Base-by-base conservation (phyloP, 2,329 filamentous ascomycete species). In the Simplicillium sp. region DNA sequence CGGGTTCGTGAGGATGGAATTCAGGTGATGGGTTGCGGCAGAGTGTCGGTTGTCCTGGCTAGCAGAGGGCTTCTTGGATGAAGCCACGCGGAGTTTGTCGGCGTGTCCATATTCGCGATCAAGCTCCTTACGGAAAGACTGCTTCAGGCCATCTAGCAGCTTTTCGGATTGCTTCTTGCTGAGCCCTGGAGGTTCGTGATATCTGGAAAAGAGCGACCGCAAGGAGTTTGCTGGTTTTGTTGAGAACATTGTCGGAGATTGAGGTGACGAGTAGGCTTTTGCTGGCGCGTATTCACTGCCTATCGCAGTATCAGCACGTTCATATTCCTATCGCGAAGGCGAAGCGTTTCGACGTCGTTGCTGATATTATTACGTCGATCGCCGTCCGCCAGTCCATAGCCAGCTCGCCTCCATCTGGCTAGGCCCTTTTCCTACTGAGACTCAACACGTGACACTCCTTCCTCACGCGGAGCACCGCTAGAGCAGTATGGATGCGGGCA, bases 101-200 rank as follows among this genome's bases (percentile, higher is more conserved):
- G 61, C 52, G 51, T 60, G 67, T 44, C 73, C 73, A 50, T 79
- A 71, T 51, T 79, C 74, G 34, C 60, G 64, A 49, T 78, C 73
- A n/a, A 80, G 69, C 25, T 76, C 70, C 41, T 66, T 66, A 39
- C 75, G 68, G 52, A 80, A 80, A 3, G 74, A 77, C 6, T 63
- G 57, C 38, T 75, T 79, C 39, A 80, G 64, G 29, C 67, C 65
- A 40, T 75, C 65, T 46, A 78, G 71, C 8, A 79, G 66, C 49
- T 70, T 69, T 45, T 73, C 66, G 18, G 72, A 71, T 42, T 77
- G 70, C 41, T 65, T 63, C 34, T 61, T 57, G 35, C 61, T 70
- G 32, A 79, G 58, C 2, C 71, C 66, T 2, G 72, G 56, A 7
- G 74, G 73, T 37, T 75, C 70, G 51, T 77, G 72, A 40, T 64